phyloP scores from a whole-genome alignment of 1,284 basidiomycete species.

The Austroboletus niveus region DNA sequence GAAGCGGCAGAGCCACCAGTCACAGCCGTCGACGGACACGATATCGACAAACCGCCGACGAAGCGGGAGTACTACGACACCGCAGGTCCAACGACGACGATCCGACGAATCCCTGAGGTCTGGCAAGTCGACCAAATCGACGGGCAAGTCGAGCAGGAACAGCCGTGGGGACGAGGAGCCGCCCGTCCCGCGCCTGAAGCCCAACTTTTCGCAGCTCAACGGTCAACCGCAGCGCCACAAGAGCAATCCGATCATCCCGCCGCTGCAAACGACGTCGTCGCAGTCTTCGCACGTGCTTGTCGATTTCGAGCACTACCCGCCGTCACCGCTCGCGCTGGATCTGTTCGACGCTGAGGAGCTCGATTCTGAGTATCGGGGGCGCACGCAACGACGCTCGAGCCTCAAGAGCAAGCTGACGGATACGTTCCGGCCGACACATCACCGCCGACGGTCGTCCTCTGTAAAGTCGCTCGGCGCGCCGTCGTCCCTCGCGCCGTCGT shows the following conservation, averaged over 20 bases:
- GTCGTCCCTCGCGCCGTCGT: constrained; percentile 30
- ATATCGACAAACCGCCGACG: constrained; percentile 21
- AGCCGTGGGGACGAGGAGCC: constrained; percentile 32
- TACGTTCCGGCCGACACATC: constrained; percentile 37
- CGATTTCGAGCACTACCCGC: constrained; percentile 25
- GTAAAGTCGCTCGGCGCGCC: constrained; percentile 36
- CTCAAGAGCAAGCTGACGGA: constrained; percentile 48
- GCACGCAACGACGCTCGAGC: constrained; percentile 44
- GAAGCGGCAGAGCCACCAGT: constrained; percentile 23
- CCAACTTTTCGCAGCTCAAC: constrained; percentile 21
- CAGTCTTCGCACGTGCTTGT: constrained; percentile 38
- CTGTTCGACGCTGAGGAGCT: constrained; percentile 33
- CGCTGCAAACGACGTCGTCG: constrained; percentile 31
- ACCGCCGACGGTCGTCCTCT: constrained; percentile 34
- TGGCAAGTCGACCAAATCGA: constrained; percentile 38
- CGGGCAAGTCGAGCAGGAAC: constrained; percentile 28
- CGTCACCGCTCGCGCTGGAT: constrained; percentile 21
- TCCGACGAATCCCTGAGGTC: constrained; percentile 46
- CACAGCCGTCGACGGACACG: constrained; percentile 20
- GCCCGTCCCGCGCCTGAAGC: constrained; percentile 30
- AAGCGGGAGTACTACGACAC: constrained; percentile 27
- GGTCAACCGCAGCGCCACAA: constrained; percentile 38
- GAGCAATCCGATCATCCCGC: constrained; percentile 40
- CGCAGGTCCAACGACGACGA: constrained; percentile 21
- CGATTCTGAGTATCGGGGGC: constrained; percentile 38